A percentile compares a stretch with the other conserved stretches of the same genome.
These are phyloP conservation scores for Sungouiozyma ichnusensis DNA, from an alignment of 805 yeast species.

Conservation along the genomic window DNA sequence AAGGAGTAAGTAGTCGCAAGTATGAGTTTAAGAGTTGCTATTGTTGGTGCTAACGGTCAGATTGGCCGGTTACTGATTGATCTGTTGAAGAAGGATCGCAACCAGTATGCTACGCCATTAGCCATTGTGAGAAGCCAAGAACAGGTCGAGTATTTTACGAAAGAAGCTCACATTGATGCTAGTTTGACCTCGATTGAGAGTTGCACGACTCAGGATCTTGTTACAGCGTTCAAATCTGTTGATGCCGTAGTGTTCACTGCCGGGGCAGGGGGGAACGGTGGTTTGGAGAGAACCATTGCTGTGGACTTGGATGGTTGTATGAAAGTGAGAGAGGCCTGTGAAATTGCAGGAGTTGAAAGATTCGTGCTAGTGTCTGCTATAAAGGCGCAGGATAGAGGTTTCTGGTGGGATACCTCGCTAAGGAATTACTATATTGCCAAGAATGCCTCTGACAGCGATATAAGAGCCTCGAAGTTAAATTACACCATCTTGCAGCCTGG, in stretches of 20 bases:
- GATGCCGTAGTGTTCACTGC: slow-evolving; percentile 53
- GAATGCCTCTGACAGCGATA: slow-evolving; percentile 45
- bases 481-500: slow-evolving; percentile 54
- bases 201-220: slow-evolving; percentile 28
- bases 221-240: slow-evolving; percentile 33
- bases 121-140: slow-evolving; percentile 37
- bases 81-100: slow-evolving; percentile 22
- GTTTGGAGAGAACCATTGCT: slow-evolving; percentile 32
- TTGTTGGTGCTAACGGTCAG: slow-evolving; percentile 55
- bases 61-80: slow-evolving; percentile 40
- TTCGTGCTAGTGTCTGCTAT: slow-evolving; percentile 47
- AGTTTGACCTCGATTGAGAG: slow-evolving; percentile 33
- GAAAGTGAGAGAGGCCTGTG: slow-evolving; percentile 45
- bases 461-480: slow-evolving; percentile 34
- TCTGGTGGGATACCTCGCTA: slow-evolving; percentile 32
- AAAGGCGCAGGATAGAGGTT: slow-evolving; percentile 40
- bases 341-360: slow-evolving; percentile 33
- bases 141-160: slow-evolving; percentile 34
- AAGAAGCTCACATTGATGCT: slow-evolving; percentile 30
- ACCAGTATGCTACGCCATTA: slow-evolving; percentile 30
- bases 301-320: slow-evolving; percentile 58
- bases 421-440: slow-evolving; percentile 49
- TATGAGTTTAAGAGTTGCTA: slow-evolving; percentile 28
- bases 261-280: slow-evolving; percentile 50
- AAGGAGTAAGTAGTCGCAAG: no score